Conservation (phyloP, 805 yeast genomes). For the Ogataea saltuana region DNA sequence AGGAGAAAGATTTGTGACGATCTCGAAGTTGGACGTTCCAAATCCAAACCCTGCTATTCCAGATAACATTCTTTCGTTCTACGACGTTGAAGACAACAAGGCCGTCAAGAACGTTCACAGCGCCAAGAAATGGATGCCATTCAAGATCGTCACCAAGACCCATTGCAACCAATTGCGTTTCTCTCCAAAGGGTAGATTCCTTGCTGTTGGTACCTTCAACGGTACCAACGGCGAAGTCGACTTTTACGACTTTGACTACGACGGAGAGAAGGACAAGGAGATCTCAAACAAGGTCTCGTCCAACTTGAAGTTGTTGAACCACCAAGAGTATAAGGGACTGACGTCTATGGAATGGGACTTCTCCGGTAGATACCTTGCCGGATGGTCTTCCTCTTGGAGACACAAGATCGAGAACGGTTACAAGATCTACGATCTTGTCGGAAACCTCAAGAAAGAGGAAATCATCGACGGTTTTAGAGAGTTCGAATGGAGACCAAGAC, state of each 20-base stretch:
- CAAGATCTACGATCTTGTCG: slow-evolving; percentile 82
- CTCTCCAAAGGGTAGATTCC: slow-evolving; percentile 94
- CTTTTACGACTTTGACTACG: slow-evolving; percentile 83
- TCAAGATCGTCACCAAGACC: slow-evolving; percentile 60
- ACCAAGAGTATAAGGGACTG: slow-evolving; percentile 71
- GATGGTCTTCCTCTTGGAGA: slow-evolving; percentile 85
- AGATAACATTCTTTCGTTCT: slow-evolving; percentile 70
- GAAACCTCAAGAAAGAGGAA: slow-evolving; percentile 74
- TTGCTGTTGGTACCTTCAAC: slow-evolving; percentile 49
- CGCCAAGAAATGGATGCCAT: slow-evolving; percentile 44
- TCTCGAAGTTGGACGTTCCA: slow-evolving; percentile 58
- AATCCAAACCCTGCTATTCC: slow-evolving; percentile 63
- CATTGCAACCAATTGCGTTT: slow-evolving; percentile 73
- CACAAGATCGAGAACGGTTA: slow-evolving; percentile 89
- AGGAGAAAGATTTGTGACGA: slow-evolving; percentile 80
- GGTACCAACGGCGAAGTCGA: slow-evolving; percentile 61
- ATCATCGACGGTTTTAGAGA: slow-evolving; percentile 80
- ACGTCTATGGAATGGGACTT: slow-evolving; percentile 93
- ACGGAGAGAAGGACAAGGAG: slow-evolving; percentile 54
- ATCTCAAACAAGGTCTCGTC: slow-evolving; percentile 52
- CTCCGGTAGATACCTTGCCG: slow-evolving; percentile 86
- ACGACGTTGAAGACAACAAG: slow-evolving; percentile 71
- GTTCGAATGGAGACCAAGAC: slow-evolving; percentile 97
- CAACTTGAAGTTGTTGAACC: slow-evolving; percentile 60
- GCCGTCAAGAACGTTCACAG: slow-evolving; percentile 29